A percentile compares a stretch with the other conserved stretches of the same genome.
phyloP scores from a whole-genome alignment of 148 eudicot genomes.

The Fallopia convolvulus region DNA sequence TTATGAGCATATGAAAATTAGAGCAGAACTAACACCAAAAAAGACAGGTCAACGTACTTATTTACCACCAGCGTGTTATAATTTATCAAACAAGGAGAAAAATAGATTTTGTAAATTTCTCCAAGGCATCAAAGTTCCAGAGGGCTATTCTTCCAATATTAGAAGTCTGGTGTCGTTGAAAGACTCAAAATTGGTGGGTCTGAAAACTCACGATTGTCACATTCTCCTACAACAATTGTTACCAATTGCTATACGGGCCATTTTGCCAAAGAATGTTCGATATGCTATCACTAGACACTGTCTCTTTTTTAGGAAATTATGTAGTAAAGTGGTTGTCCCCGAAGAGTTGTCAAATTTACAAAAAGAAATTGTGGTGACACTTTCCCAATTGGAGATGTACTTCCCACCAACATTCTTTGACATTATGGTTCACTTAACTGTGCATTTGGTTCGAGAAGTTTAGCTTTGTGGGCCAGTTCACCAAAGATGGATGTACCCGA shows the following conservation, averaged over 20 bases:
- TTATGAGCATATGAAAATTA: not conserved
- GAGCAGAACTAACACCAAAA: not conserved
- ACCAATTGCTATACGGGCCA: too few species aligned
- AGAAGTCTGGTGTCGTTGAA: not conserved
- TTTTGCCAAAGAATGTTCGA: too few species aligned
- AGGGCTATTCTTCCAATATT: constrained; percentile 1
- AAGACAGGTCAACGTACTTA: too few species aligned
- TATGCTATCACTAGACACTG: too few species aligned
- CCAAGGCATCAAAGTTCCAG: constrained; percentile 10
- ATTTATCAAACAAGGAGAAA: not conserved
- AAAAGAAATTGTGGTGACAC: too few species aligned
- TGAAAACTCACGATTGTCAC: constrained; percentile 15
- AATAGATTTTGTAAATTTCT: not conserved
- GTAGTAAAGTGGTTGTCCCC: too few species aligned
- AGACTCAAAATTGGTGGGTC: constrained; percentile 1
- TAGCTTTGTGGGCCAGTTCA: constrained; percentile 11
- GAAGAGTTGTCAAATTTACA: too few species aligned
- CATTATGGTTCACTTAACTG: constrained; percentile 13
- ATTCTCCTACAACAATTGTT: too few species aligned
- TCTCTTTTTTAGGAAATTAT: too few species aligned
- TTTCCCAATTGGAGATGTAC: not conserved
- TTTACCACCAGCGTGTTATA: not conserved
- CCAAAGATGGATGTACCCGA: constrained; percentile 10
- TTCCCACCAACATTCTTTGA: constrained; percentile 14
- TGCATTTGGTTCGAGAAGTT: constrained; percentile 12